Evolutionary conservation across 441 rosid species (phyloP).

Genomic region (Rhodomyrtus psidioides): DNA sequence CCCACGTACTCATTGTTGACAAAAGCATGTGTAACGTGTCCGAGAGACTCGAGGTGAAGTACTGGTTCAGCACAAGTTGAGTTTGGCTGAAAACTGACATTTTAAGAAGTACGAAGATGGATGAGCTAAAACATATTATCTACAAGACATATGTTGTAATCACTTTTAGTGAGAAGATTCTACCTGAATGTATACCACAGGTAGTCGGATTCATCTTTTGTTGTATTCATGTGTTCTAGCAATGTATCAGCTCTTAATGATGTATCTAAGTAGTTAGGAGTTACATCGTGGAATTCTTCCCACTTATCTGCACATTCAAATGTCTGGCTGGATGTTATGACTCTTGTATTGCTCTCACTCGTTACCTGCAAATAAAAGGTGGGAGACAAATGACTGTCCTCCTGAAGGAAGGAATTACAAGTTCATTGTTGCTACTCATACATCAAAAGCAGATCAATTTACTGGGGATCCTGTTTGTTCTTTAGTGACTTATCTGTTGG

Average conservation of each 20-base stretch:
- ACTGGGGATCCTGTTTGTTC: background rate
- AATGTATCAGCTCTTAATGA: constrained; percentile 21
- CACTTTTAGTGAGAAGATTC: background rate
- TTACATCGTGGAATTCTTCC: constrained; percentile 39
- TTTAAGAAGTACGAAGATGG: background rate
- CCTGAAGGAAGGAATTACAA: background rate
- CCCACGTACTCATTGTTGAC: constrained; percentile 35
- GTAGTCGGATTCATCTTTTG: constrained; percentile 52
- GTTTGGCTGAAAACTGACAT: constrained; percentile 34
- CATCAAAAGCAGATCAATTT: background rate
- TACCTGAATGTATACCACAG: constrained; percentile 68
- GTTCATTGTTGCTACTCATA: background rate
- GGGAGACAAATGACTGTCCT: background rate
- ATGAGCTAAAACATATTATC: background rate
- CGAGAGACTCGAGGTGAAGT: constrained; percentile 40
- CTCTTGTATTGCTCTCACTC: constrained; percentile 23
- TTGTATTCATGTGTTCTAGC: constrained; percentile 54
- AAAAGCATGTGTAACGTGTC: constrained; percentile 47
- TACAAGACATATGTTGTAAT: background rate
- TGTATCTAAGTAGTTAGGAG: constrained; percentile 32
- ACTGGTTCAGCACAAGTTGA: constrained; percentile 36
- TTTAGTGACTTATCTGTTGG: background rate
- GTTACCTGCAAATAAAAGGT: constrained; percentile 19
- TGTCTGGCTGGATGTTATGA: constrained; percentile 11
- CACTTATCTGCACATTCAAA: constrained; percentile 23